phyloP scores from a whole-genome alignment of 1,284 basidiomycete species.

The Phellinidium pouzarii region DNA sequence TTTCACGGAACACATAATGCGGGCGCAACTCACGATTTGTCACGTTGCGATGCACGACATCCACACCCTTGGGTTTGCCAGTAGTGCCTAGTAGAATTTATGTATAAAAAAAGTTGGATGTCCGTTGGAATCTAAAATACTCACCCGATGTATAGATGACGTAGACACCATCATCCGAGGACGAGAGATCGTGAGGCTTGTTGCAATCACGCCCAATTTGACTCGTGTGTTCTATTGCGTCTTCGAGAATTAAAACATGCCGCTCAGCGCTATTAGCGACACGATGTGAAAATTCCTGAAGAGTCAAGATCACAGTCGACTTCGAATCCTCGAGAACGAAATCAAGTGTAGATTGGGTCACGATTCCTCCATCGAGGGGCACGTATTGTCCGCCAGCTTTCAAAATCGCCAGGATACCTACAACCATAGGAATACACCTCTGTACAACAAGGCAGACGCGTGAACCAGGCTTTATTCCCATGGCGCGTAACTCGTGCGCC shows the following conservation, averaged over 20 bases:
- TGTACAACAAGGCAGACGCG: slow-evolving; percentile 49
- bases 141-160: slow-evolving; percentile 57
- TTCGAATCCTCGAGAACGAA: slow-evolving; percentile 46
- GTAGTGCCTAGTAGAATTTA: slow-evolving; percentile 39
- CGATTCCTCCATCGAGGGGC: slow-evolving; percentile 50
- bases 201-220: slow-evolving; percentile 25
- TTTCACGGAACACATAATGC: slow-evolving; percentile 2
- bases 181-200: slow-evolving; percentile 36
- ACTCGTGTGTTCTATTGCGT: slow-evolving; percentile 23
- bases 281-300: slow-evolving; percentile 41
- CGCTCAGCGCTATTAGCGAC: slow-evolving; percentile 26
- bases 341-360: slow-evolving; percentile 46
- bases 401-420: slow-evolving; percentile 47
- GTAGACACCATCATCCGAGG: slow-evolving; percentile 42
- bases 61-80: slow-evolving; percentile 52
- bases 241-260: slow-evolving; percentile 38
- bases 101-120: slow-evolving; percentile 10
- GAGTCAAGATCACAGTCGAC: slow-evolving; percentile 37
- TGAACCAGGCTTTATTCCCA: slow-evolving; percentile 41
- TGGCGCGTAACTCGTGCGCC: slow-evolving; percentile 36
- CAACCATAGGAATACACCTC: slow-evolving; percentile 47
- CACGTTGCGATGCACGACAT: slow-evolving; percentile 50
- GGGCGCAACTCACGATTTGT: slow-evolving; percentile 41
- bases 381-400: slow-evolving; percentile 54
- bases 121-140: slow-evolving; percentile 18